phyloP scores from a whole-genome alignment of 352 stramenopile species.

The Phytophthora litchii region DNA sequence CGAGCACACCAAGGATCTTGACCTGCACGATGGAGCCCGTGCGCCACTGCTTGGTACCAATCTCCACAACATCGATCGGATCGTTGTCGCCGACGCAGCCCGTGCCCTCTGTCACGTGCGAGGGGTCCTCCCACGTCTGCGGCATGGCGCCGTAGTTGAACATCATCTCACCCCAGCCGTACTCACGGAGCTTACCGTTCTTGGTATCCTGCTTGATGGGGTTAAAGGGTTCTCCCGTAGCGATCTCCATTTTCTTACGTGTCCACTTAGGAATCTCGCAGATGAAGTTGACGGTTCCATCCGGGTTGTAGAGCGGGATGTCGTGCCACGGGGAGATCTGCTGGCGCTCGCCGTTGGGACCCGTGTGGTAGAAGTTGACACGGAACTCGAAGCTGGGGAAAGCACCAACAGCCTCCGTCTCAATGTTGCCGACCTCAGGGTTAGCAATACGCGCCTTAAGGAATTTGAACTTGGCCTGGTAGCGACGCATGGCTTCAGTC shows the following conservation, averaged over 20 bases:
- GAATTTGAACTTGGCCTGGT: constrained; percentile 91
- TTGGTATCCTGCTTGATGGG: constrained; percentile 99
- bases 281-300: constrained; percentile 89
- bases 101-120: constrained; percentile 83
- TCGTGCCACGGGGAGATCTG: constrained; percentile 99
- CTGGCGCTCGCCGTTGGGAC: constrained; percentile 67
- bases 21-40: constrained; percentile 96
- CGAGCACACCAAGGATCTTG: constrained; percentile 98
- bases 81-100: constrained; percentile 95
- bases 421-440: constrained; percentile 80
- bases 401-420: constrained; percentile 75
- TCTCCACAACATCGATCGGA: constrained; percentile 99
- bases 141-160: constrained; percentile 99
- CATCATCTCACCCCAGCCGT: constrained; percentile 96
- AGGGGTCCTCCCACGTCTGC: constrained; percentile 99
- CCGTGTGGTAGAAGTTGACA: constrained; percentile 90
- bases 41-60: constrained; percentile 93
- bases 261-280: constrained; percentile 99
- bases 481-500: constrained; percentile 83
- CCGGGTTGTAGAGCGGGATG: constrained; percentile 94
- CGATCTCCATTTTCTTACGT: constrained; percentile 99
- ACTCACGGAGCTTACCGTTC: constrained; percentile 97
- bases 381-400: constrained; percentile 91
- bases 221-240: constrained; percentile 95
- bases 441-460: constrained; percentile 88